Evolutionary conservation across 305 asterid genomes (phyloP).

Genomic region (Plantago lanceolata): DNA sequence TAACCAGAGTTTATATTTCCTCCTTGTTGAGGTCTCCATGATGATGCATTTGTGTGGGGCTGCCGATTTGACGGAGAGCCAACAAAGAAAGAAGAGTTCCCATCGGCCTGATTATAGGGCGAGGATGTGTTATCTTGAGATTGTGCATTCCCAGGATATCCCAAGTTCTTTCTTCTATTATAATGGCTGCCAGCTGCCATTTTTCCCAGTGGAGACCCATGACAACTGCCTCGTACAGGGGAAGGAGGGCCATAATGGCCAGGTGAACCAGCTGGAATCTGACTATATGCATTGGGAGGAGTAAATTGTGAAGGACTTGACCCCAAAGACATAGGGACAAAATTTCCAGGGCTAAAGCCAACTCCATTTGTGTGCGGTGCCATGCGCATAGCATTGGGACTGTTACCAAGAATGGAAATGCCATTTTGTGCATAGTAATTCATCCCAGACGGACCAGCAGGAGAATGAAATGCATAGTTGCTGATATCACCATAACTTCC

Average conservation of each 20-base stretch:
- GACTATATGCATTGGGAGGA: constrained; percentile 80
- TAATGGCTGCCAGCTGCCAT: constrained; percentile 71
- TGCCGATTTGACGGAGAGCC: constrained; percentile 60
- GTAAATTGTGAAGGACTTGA: constrained; percentile 97
- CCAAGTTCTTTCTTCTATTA: constrained; percentile 76
- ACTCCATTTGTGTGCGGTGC: constrained; percentile 72
- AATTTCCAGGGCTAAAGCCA: constrained; percentile 90
- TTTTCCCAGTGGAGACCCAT: constrained; percentile 90
- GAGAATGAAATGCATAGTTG: constrained; percentile 83
- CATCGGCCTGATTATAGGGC: constrained; percentile 57
- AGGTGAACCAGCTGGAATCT: constrained; percentile 74
- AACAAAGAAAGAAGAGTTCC: constrained; percentile 43
- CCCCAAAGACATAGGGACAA: constrained; percentile 92
- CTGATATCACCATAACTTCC: constrained; percentile 90
- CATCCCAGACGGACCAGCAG: constrained; percentile 88
- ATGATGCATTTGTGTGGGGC: constrained; percentile 40
- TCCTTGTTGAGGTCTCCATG: constrained; percentile 72
- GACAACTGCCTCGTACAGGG: constrained; percentile 81
- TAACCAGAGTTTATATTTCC: constrained; percentile 46
- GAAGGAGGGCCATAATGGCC: constrained; percentile 96
- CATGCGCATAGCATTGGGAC: constrained; percentile 90
- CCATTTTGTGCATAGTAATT: constrained; percentile 65
- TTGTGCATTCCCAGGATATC: constrained; percentile 54
- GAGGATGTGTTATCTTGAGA: constrained; percentile 59
- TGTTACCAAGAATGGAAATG: constrained; percentile 62